Evolutionary conservation across 2,329 filamentous ascomycete genomes (phyloP).

Genomic region (Byssothecium circinans): DNA sequence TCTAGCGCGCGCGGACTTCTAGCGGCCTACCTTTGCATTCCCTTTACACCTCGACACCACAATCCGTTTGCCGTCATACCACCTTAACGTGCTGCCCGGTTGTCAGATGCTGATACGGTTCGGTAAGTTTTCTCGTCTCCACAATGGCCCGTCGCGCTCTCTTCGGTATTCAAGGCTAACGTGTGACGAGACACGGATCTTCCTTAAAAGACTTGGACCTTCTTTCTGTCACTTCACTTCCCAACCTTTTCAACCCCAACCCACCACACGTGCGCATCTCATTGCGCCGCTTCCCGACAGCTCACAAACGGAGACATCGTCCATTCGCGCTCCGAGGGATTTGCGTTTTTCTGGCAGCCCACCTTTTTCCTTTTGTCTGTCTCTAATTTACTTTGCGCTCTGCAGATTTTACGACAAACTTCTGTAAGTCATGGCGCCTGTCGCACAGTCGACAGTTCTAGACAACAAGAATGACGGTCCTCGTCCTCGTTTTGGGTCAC

Average conservation of each 20-base stretch:
- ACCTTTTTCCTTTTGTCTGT: conserved; percentile 2
- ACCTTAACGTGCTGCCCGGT: background rate
- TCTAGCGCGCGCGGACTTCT: conserved; percentile 32
- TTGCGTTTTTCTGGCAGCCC: background rate
- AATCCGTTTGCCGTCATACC: conserved; percentile 7
- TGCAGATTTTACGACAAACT: conserved; percentile 4
- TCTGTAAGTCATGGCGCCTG: conserved; percentile 21
- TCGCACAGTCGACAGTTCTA: conserved; percentile 17
- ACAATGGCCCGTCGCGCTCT: conserved; percentile 12
- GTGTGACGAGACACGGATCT: conserved; percentile 41
- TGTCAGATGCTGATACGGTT: conserved; percentile 4
- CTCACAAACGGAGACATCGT: background rate
- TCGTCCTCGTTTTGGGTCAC: conserved; percentile 10
- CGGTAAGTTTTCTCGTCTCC: conserved; percentile 18
- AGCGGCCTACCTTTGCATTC: conserved; percentile 32
- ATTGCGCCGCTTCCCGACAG: conserved; percentile 13
- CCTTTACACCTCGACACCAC: conserved; percentile 20
- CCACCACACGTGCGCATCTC: conserved; percentile 24
- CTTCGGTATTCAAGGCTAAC: conserved; percentile 26
- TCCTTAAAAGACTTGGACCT: conserved; percentile 35
- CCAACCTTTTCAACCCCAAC: conserved; percentile 26
- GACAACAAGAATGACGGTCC: conserved; percentile 7
- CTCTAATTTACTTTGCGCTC: conserved; percentile 5
- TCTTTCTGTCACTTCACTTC: conserved; percentile 37
- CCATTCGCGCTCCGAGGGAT: background rate